Conservation (phyloP, 495 filamentous ascomycete species). For the Hyaloscypha variabilis region DNA sequence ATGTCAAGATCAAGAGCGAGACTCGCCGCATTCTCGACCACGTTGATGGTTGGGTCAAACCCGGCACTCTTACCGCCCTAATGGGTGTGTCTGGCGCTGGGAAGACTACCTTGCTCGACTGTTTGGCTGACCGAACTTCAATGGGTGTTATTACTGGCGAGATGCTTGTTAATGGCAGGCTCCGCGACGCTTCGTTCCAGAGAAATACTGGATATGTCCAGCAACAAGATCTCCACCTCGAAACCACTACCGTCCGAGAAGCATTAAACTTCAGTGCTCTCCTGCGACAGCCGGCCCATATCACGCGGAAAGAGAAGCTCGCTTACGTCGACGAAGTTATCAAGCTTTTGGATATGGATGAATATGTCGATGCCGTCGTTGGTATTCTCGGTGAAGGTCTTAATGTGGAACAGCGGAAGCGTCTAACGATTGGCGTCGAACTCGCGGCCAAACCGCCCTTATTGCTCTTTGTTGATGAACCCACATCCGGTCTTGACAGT, state of each 20-base stretch:
- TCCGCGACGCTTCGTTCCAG: slow-evolving; percentile 70
- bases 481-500: slow-evolving; percentile 41
- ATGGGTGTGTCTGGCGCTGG: slow-evolving; percentile 68
- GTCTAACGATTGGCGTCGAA: slow-evolving; percentile 88
- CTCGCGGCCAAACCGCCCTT: slow-evolving; percentile 85
- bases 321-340: slow-evolving; percentile 63
- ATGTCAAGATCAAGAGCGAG: slow-evolving; percentile 63
- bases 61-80: slow-evolving; percentile 72
- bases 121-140: slow-evolving; percentile 52
- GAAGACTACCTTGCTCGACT: slow-evolving; percentile 67
- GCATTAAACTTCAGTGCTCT: slow-evolving; percentile 48
- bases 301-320: slow-evolving; percentile 50
- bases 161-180: slow-evolving; percentile 76
- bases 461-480: slow-evolving; percentile 90
- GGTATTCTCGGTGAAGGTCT: slow-evolving; percentile 79
- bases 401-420: slow-evolving; percentile 81
- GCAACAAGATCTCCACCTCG: slow-evolving; percentile 81
- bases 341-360: slow-evolving; percentile 70
- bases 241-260: slow-evolving; percentile 46
- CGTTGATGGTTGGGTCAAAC: slow-evolving; percentile 71
- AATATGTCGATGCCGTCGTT: slow-evolving; percentile 78
- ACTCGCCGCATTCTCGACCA: slow-evolving; percentile 60
- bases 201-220: slow-evolving; percentile 81
- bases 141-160: slow-evolving; percentile 58
- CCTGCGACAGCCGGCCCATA: slow-evolving; percentile 40